Evolutionary conservation across 805 yeast genomes (phyloP).

Genomic region (Limtongozyma cylindracea): DNA sequence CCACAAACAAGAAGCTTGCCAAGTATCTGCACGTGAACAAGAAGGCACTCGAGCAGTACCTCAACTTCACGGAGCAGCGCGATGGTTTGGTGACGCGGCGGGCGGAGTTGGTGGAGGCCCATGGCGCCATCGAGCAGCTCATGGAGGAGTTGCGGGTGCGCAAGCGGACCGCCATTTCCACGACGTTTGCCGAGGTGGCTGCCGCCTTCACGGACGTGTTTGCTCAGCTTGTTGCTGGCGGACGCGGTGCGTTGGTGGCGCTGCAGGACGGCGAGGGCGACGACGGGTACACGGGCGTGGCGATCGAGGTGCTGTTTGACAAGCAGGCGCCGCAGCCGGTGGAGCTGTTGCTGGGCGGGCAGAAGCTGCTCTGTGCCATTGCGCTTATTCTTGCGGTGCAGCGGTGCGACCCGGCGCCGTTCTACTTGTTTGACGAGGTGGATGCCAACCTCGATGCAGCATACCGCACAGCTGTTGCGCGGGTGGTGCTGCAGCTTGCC

Average conservation of each 20-base stretch:
- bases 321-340: conserved; percentile 76
- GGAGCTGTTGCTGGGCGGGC: conserved; percentile 92
- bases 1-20: conserved; percentile 28
- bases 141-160: conserved; percentile 46
- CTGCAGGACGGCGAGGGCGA: conserved; percentile 14
- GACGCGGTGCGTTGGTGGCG: conserved; percentile 52
- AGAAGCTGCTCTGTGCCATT: conserved; percentile 88
- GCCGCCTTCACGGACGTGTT: conserved; percentile 51
- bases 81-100: conserved; percentile 40
- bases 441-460: conserved; percentile 91
- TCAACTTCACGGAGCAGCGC: conserved; percentile 46
- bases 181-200: conserved; percentile 58
- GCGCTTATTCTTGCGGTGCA: conserved; percentile 87
- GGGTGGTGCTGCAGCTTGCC: conserved; percentile 40
- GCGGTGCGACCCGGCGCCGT: conserved; percentile 91
- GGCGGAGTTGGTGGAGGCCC: conserved; percentile 43
- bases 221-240: conserved; percentile 61
- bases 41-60: conserved; percentile 70
- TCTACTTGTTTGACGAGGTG: conserved; percentile 85
- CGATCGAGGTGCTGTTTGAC: conserved; percentile 74
- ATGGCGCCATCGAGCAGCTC: conserved; percentile 44
- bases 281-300: conserved; percentile 54
- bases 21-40: conserved; percentile 61
- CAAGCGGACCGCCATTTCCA: conserved; percentile 60
- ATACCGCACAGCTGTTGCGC: conserved; percentile 72